Conservation (phyloP, 208 protist genomes). For the Zelonia costaricensis region DNA sequence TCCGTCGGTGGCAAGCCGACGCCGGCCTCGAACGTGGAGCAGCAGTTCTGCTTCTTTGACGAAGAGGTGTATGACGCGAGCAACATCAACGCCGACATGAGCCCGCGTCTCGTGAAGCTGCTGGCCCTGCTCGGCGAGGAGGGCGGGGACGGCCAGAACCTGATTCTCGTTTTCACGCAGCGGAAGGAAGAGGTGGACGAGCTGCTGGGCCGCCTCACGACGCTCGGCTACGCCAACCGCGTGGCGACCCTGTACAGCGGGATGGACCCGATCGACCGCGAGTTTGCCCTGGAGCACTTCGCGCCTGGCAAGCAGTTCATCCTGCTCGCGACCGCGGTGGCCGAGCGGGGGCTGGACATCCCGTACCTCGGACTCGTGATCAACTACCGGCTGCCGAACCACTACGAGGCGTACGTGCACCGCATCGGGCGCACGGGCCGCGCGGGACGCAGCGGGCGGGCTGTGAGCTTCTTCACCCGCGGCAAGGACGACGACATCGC, state of each 20-base stretch:
- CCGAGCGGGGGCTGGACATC: conserved; percentile 97
- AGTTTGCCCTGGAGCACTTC: conserved; percentile 91
- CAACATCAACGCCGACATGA: conserved; percentile 44
- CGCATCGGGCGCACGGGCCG: conserved; percentile 95
- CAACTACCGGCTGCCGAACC: conserved; percentile 99
- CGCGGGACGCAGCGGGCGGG: conserved; percentile 74
- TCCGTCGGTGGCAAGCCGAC: conserved; percentile 84
- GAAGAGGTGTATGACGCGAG: conserved; percentile 82
- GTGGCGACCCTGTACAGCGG: conserved; percentile 87
- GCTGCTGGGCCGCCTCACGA: conserved; percentile 76
- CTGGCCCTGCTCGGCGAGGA: conserved; percentile 90
- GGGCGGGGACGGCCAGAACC: conserved; percentile 52
- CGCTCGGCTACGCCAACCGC: conserved; percentile 75
- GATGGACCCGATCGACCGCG: conserved; percentile 92
- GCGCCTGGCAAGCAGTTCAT: conserved; percentile 83
- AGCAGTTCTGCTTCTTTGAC: conserved; percentile 91
- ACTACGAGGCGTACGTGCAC: conserved; percentile 98
- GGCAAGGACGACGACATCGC: conserved; percentile 83
- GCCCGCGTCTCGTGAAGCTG: conserved; percentile 77
- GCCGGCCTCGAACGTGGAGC: conserved; percentile 88
- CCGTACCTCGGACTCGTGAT: conserved; percentile 98
- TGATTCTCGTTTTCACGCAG: conserved; percentile 93
- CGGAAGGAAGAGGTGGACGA: conserved; percentile 90
- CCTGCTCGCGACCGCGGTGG: conserved; percentile 88
- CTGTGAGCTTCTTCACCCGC: conserved; percentile 87